Percentiles rank a stretch among this genome's conserved stretches.
phyloP scores from a whole-genome alignment of 345 rosid species.

The Gynandropsis gynandra region DNA sequence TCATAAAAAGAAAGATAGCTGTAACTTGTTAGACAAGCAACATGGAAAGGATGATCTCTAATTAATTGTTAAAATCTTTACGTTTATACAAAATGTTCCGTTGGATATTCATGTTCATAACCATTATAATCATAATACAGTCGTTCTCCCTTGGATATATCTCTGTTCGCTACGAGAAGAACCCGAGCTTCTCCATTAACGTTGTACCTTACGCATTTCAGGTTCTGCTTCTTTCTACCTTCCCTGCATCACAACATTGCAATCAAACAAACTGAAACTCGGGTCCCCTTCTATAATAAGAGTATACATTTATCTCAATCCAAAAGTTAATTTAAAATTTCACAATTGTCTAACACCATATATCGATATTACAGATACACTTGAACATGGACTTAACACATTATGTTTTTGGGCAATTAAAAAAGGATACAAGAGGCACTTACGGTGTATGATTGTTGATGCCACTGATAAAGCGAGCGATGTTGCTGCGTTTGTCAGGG shows the following conservation, averaged over 20 bases:
- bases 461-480: conserved; percentile 87
- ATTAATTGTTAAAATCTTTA: neutral
- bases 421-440: conserved; percentile 26
- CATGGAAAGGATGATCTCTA: neutral
- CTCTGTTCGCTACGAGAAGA: conserved; percentile 77
- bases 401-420: too few species aligned
- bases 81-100: conserved; percentile 88
- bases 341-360: too few species aligned
- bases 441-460: conserved; percentile 85
- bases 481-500: conserved; percentile 69
- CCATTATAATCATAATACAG: conserved; percentile 95
- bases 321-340: too few species aligned
- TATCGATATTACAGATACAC: too few species aligned
- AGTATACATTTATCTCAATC: too few species aligned
- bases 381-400: too few species aligned
- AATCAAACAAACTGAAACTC: neutral
- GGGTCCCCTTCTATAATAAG: too few species aligned
- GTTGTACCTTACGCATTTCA: conserved; percentile 81
- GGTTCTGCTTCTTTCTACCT: conserved; percentile 89
- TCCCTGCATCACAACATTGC: conserved; percentile 47
- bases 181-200: conserved; percentile 82
- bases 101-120: conserved; percentile 81
- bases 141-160: conserved; percentile 70
- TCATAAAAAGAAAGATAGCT: too few species aligned
- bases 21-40: conserved; percentile 7